A percentile compares a stretch with the other conserved stretches of the same genome.
Conservation (phyloP, 2,329 filamentous ascomycete species). For the Cercospora zeae-maydis region DNA sequence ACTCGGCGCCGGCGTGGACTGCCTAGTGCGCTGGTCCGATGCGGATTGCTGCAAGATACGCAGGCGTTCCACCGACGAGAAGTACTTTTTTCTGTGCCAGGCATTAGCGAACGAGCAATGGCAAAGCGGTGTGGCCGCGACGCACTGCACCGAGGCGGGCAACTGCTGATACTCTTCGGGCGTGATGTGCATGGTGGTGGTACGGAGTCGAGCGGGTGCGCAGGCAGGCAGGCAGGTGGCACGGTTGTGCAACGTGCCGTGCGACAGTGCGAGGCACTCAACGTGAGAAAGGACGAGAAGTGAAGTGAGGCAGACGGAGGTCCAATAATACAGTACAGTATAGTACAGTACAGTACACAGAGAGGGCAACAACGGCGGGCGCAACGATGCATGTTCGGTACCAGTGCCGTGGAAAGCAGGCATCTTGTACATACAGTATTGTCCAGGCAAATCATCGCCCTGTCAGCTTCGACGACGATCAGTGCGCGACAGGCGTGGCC, state of each 20-base stretch:
- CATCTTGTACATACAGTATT: not conserved
- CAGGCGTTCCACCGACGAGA: constrained; percentile 68
- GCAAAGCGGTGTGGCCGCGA: constrained; percentile 14
- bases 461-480: too few relatives aligned
- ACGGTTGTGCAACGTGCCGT: not conserved
- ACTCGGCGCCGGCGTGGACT: constrained; percentile 11
- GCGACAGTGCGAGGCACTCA: not conserved
- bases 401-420: not conserved
- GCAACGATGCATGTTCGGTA: not conserved
- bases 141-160: constrained; percentile 45
- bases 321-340: too few relatives aligned
- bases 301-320: not conserved
- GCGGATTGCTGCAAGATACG: constrained; percentile 57
- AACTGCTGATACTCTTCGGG: constrained; percentile 43
- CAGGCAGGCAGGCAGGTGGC: not conserved
- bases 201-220: not conserved
- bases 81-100: constrained; percentile 57
- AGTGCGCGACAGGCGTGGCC: too few relatives aligned
- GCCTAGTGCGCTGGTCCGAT: constrained; percentile 32
- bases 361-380: too few relatives aligned
- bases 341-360: too few relatives aligned
- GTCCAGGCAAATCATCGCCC: too few relatives aligned
- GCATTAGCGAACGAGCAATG: constrained; percentile 24
- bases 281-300: not conserved
- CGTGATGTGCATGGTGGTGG: constrained; percentile 26